Base-by-base conservation (phyloP, 2,329 filamentous ascomycete species). In the Microsporum ferrugineum region DNA sequence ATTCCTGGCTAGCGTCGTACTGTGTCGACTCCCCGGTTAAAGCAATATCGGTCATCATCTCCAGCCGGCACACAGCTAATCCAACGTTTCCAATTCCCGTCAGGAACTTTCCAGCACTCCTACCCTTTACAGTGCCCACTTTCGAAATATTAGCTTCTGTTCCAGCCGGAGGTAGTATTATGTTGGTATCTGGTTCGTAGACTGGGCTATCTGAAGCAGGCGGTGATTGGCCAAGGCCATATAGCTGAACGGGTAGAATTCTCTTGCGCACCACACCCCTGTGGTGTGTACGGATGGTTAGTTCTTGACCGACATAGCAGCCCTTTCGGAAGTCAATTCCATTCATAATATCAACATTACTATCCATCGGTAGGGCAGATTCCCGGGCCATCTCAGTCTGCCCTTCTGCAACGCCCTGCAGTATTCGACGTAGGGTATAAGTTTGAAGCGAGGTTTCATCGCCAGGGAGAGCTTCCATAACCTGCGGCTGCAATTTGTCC, bases 221-320 rank as follows among this genome's bases (percentile, higher is more conserved):
- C 23, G 72, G 67, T 2, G 69, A 68, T 31, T 75, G 73, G 39
- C 76, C 75, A 4, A 71, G 72, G 5, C 76, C 77, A 72, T 92
- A 94, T 14, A 96, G 70, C 65, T 87, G 76, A 38, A 92, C 85
- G 0, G 94, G 94, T 59, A 99, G 73, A 57, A 97, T 84, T 57
- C 94, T 82, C 79, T 96, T 96, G 63, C 94, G 82, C 45, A 99
- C 89, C 14, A 99, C 89, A 27, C 94, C 94, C 10, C 88, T 91
- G 75, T 99, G 94, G 72, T 91, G 88, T 1, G 94, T 99, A 47
- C 94, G 87, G 66, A 97, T 96, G 1, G 94, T 97, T 65, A 99
- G 81, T 74, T 99, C 94, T 75, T 99, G 94, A 0, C 94, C 94
- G 5, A 97, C 84, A 73, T 99, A 99, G 76, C 94, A 99, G 5